Base-by-base conservation (phyloP, 2,329 filamentous ascomycete genomes). In the Dothistroma pini region DNA sequence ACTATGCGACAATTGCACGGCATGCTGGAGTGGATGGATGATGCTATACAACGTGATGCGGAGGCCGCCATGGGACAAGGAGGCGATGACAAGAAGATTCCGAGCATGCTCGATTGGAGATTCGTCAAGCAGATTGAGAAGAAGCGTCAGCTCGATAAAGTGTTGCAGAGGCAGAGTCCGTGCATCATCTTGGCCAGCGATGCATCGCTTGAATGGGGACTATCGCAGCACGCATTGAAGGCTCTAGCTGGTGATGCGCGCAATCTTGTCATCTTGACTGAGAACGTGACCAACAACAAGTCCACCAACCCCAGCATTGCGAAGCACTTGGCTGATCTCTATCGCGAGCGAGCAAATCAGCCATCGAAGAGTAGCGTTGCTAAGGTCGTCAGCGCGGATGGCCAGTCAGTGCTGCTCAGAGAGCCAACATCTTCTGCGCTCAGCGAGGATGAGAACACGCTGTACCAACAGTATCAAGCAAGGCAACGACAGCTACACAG, bases 11-110 rank as follows among this genome's bases (percentile, higher is more conserved):
- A 97, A 67, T 90, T 93, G 29, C 85, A 93, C 67, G 97, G 93
- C 74, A 96, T 99, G 90, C 81, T 99, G 34, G 95, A 99, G 73
- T 99, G 95, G 95, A 97, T 99, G 93, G 93, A 97, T 72, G 93
- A 97, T 71, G 89, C 87, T 60, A 96, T 99, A 61, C 89, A 96
- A 48, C 87, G 92, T 58, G 93, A 97, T 65, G 77, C 74, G 63
- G 77, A 74, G 58, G 78, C 78, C 53, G 78, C 74, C 31, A 80
- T 80, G 67, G 69, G 58, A 14, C 67, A 71, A 49, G 67, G 60
- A 9, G 75, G 77, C 54, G 79, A 79, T 29, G 77, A 79, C 14
- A 86, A 81, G 68, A 72, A 76, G 34, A 73, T 75, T 22, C 84
- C 83, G 1, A 89, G 90, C 0, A 93, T 95, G 0, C 96, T 99